Evolutionary conservation across 164 flowering plant genomes (phyloP).

Genomic region (Sedum album): DNA sequence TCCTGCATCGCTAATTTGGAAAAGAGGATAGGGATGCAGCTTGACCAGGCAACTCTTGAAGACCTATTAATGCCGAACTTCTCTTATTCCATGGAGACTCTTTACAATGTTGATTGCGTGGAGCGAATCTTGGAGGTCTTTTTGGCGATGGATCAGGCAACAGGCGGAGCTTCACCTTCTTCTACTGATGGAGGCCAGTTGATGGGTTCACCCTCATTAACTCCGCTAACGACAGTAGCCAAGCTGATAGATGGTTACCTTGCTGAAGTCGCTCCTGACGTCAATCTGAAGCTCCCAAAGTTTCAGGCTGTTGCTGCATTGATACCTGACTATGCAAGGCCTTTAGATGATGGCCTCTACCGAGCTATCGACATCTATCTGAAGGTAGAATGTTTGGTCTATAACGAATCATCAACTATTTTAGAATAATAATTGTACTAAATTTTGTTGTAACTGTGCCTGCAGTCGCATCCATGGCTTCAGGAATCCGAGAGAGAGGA

Average conservation of each 20-base stretch:
- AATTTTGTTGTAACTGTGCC: too few species aligned
- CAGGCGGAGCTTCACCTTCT: neutral
- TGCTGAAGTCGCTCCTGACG: slow-evolving; percentile 7
- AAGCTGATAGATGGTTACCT: slow-evolving; percentile 2
- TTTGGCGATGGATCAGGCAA: neutral
- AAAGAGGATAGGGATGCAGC: neutral
- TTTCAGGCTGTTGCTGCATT: neutral
- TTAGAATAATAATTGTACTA: too few species aligned
- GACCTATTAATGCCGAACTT: neutral
- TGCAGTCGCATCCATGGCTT: slow-evolving; percentile 9
- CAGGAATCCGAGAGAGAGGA: neutral
- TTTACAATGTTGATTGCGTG: neutral
- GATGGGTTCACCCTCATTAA: neutral
- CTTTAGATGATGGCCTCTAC: neutral
- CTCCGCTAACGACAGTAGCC: slow-evolving; percentile 1
- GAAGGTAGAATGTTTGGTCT: neutral
- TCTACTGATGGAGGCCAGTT: too few species aligned
- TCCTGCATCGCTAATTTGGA: neutral
- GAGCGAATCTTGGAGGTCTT: neutral
- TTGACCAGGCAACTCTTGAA: neutral
- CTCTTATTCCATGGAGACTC: neutral
- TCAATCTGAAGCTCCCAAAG: neutral
- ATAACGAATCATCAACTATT: too few species aligned
- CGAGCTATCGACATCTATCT: neutral
- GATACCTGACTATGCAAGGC: slow-evolving; percentile 2